Evolutionary conservation across 495 filamentous ascomycete species (phyloP).

Genomic region (Penicillium waksmanii): DNA sequence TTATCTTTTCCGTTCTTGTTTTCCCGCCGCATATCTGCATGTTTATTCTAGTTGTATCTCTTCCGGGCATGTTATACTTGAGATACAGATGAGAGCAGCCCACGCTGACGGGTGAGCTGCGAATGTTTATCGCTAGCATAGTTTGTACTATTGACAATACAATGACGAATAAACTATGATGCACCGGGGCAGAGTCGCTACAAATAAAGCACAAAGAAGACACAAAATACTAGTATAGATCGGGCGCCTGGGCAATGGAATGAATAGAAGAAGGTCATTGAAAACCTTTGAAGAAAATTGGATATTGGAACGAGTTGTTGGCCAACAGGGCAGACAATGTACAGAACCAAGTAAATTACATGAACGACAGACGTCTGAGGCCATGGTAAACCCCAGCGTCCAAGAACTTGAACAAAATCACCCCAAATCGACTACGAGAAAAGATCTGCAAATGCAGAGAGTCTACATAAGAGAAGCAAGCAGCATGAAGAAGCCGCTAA

Average conservation of each 20-base stretch:
- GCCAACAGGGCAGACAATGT: conserved; percentile 20
- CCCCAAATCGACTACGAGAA: not conserved
- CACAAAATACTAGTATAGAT: too few species aligned
- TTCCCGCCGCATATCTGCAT: not conserved
- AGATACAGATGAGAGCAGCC: too few species aligned
- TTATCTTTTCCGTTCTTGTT: not conserved
- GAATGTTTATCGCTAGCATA: too few species aligned
- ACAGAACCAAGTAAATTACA: conserved; percentile 20
- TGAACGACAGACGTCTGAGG: conserved; percentile 3
- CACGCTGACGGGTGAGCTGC: too few species aligned
- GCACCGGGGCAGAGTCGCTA: too few species aligned
- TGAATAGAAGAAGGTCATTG: too few species aligned
- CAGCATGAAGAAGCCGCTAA: conserved; percentile 34
- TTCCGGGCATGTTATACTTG: too few species aligned
- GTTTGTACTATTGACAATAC: too few species aligned
- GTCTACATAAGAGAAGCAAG: conserved; percentile 30
- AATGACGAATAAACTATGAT: too few species aligned
- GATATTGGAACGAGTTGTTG: conserved; percentile 13
- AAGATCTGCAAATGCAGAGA: not conserved
- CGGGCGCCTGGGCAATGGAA: too few species aligned
- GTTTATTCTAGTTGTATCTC: not conserved
- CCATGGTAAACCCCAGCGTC: not conserved
- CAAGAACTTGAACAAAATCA: conserved; percentile 3
- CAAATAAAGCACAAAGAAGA: too few species aligned
- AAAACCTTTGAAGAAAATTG: not conserved